These are phyloP conservation scores for Astrothelium macrocarpum DNA, from an alignment of 495 filamentous ascomycete genomes.

Conservation along the genomic window DNA sequence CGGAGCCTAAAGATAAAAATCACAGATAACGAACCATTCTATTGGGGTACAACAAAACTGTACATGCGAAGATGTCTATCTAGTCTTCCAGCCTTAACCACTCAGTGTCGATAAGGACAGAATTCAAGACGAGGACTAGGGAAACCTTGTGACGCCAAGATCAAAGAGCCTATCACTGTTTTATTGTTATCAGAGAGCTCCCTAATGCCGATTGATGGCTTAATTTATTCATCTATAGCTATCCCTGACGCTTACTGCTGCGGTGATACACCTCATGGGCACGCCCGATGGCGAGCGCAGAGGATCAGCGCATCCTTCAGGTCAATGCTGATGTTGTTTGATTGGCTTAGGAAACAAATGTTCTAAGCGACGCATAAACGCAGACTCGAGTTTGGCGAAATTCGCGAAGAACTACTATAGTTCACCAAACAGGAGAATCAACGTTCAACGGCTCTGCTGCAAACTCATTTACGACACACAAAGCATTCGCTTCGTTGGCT, in stretches of 20 bases:
- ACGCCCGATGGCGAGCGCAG: too few relatives aligned
- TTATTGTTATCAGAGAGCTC: too few relatives aligned
- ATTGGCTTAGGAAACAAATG: too few relatives aligned
- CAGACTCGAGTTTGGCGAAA: too few relatives aligned
- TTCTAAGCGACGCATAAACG: too few relatives aligned
- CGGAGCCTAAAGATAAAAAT: not conserved
- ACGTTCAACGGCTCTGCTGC: too few relatives aligned
- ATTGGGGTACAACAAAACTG: not conserved
- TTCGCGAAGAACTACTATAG: too few relatives aligned
- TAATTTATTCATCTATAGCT: not conserved
- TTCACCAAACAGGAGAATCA: too few relatives aligned
- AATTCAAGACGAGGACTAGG: not conserved
- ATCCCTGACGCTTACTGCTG: not conserved
- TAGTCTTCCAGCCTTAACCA: not conserved
- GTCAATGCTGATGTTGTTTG: too few relatives aligned
- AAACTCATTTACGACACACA: too few relatives aligned
- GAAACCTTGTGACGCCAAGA: not conserved
- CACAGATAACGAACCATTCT: not conserved
- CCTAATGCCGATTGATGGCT: not conserved
- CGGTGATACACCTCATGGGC: not conserved
- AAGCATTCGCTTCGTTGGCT: too few relatives aligned
- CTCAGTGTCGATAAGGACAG: not conserved
- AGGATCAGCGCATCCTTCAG: too few relatives aligned
- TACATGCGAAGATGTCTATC: not conserved
- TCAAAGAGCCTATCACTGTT: not conserved